These are phyloP conservation scores for Heliamphora exappendiculata DNA, from an alignment of 148 eudicot species.

Conservation along the genomic window DNA sequence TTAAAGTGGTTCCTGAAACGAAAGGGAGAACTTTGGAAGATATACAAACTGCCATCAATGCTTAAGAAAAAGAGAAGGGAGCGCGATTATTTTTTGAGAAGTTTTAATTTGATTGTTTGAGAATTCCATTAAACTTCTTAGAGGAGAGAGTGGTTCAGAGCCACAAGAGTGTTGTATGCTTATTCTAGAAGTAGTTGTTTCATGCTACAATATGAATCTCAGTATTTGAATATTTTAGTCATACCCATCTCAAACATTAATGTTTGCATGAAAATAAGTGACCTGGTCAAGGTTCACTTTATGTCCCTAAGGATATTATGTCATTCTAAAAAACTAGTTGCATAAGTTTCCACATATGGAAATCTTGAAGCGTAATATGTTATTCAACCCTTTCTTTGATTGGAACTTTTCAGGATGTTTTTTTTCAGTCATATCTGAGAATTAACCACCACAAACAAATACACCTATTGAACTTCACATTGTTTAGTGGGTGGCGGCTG, in stretches of 20 bases:
- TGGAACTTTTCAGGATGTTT: not conserved
- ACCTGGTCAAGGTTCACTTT: constrained; percentile 1
- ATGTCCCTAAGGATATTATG: not conserved
- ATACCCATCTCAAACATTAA: not conserved
- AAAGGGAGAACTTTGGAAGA: constrained; percentile 80
- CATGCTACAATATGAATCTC: not conserved
- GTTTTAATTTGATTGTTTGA: not conserved
- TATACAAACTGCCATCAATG: constrained; percentile 61
- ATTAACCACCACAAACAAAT: not conserved
- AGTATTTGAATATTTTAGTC: not conserved
- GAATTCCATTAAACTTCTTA: not conserved
- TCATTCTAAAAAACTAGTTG: not conserved
- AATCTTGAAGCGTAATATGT: not conserved
- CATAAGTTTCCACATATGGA: not conserved
- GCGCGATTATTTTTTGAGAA: not conserved
- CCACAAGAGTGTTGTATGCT: not conserved
- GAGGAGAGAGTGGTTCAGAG: not conserved
- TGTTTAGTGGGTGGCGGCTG: not conserved
- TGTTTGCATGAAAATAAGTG: not conserved
- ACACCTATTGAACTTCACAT: not conserved
- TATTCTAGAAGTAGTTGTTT: not conserved
- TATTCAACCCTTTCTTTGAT: no score
- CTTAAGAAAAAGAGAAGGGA: constrained; percentile 19
- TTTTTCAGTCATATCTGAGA: not conserved
- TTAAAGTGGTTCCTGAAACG: constrained; percentile 77